Evolutionary conservation across 2,329 filamentous ascomycete species (phyloP).

Genomic region (Epichloe uncinata): DNA sequence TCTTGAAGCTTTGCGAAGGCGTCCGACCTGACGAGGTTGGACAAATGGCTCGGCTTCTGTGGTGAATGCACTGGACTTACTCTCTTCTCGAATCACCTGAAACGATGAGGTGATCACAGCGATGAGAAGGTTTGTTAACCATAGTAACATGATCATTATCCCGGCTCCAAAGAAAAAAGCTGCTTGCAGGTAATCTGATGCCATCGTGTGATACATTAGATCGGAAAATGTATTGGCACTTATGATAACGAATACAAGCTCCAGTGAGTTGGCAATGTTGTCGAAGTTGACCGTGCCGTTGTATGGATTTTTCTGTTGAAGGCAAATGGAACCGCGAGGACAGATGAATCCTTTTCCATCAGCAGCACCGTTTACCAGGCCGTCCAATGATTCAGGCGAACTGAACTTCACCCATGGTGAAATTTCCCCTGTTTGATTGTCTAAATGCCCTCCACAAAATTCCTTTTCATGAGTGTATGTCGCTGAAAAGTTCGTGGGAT

Average conservation of each 20-base stretch:
- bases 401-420: slow-evolving; percentile 52
- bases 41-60: slow-evolving; percentile 44
- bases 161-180: slow-evolving; percentile 62
- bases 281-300: slow-evolving; percentile 87
- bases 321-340: slow-evolving; percentile 67
- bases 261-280: slow-evolving; percentile 81
- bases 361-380: slow-evolving; percentile 36
- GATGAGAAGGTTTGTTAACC: slow-evolving; percentile 89
- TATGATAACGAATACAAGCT: slow-evolving; percentile 96
- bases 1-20: slow-evolving; percentile 22
- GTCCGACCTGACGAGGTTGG: slow-evolving; percentile 25
- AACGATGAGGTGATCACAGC: slow-evolving; percentile 98
- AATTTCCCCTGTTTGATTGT: slow-evolving; percentile 40
- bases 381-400: slow-evolving; percentile 22
- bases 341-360: slow-evolving; percentile 77
- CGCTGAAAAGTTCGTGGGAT: slow-evolving; percentile 38
- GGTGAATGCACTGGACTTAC: slow-evolving; percentile 85
- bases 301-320: slow-evolving; percentile 67
- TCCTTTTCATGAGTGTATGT: slow-evolving; percentile 53
- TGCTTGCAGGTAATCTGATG: slow-evolving; percentile 79
- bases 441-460: slow-evolving; percentile 77
- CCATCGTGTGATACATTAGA: slow-evolving; percentile 82
- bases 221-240: slow-evolving; percentile 95
- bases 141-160: slow-evolving; percentile 87
- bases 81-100: slow-evolving; percentile 94